Evolutionary conservation across 2,329 filamentous ascomycete genomes (phyloP).

Genomic region (Lanzia echinophila): DNA sequence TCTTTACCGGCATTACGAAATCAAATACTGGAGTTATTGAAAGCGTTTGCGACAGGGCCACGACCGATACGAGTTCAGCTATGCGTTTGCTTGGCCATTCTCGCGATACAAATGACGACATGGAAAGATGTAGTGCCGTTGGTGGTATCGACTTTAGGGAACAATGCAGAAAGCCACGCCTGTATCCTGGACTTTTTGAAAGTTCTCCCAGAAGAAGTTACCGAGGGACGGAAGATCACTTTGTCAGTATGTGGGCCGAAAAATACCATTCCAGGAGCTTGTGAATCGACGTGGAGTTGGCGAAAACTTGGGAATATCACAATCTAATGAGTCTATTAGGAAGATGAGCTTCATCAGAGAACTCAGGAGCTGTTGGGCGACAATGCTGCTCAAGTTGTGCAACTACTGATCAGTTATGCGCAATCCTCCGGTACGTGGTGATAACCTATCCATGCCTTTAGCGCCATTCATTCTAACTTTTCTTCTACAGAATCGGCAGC

Average conservation of each 20-base stretch:
- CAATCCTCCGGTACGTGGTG: conserved; percentile 75
- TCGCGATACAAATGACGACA: conserved; percentile 91
- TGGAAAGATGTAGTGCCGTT: conserved; percentile 90
- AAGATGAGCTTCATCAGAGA: conserved; percentile 85
- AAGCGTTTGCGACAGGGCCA: conserved; percentile 73
- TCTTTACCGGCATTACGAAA: conserved; percentile 72
- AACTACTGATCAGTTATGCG: conserved; percentile 81
- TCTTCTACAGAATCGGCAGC: conserved; percentile 57
- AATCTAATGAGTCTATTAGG: conserved; percentile 58
- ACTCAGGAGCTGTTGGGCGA: conserved; percentile 85
- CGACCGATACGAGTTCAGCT: conserved; percentile 84
- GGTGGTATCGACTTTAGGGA: conserved; percentile 72
- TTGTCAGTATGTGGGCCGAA: conserved; percentile 85
- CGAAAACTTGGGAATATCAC: conserved; percentile 31
- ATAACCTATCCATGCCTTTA: neutral
- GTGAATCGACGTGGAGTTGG: conserved; percentile 30
- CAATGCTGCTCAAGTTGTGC: conserved; percentile 82
- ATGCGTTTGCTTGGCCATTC: conserved; percentile 86
- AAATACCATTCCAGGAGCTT: conserved; percentile 39
- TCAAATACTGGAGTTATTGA: conserved; percentile 75
- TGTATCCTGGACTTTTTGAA: conserved; percentile 94
- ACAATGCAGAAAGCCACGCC: conserved; percentile 69
- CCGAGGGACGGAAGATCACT: conserved; percentile 98
- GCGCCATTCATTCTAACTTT: conserved; percentile 20
- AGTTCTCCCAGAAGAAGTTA: conserved; percentile 97